Conservation (phyloP, 2,329 filamentous ascomycete species). For the Zymoseptoria brevis region DNA sequence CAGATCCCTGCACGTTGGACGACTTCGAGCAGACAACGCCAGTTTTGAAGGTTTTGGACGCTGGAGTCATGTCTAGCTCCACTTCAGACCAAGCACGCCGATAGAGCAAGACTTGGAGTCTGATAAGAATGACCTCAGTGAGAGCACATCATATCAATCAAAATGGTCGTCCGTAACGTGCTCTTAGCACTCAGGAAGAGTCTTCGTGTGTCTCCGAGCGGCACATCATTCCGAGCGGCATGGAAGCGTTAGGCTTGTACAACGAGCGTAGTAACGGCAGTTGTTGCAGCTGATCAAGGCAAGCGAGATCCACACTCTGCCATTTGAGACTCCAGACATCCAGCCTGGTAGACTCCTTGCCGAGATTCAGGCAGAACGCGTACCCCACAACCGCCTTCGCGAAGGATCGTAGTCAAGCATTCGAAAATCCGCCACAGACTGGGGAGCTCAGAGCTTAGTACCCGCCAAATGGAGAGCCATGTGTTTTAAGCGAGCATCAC, state of each 20-base stretch:
- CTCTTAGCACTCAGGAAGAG: background rate
- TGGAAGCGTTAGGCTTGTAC: background rate
- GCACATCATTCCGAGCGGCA: background rate
- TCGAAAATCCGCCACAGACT: background rate
- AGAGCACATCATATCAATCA: too few species aligned
- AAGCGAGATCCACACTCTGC: background rate
- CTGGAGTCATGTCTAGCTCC: background rate
- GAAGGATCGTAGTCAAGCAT: background rate
- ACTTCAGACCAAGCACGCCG: background rate
- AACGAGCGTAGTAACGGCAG: background rate
- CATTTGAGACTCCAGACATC: background rate
- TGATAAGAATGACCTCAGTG: too few species aligned
- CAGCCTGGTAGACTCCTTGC: background rate
- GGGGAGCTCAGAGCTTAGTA: background rate
- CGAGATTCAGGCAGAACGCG: background rate
- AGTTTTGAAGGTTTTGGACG: background rate
- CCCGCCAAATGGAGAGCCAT: background rate
- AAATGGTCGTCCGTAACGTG: background rate
- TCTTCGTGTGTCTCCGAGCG: background rate
- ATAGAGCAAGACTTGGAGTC: background rate
- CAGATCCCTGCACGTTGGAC: background rate
- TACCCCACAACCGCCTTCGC: too few species aligned
- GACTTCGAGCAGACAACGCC: background rate
- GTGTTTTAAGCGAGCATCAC: background rate
- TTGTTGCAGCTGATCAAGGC: background rate